These are phyloP conservation scores for Hysterium pulicare DNA, from an alignment of 2,329 filamentous ascomycete genomes.

Conservation along the genomic window DNA sequence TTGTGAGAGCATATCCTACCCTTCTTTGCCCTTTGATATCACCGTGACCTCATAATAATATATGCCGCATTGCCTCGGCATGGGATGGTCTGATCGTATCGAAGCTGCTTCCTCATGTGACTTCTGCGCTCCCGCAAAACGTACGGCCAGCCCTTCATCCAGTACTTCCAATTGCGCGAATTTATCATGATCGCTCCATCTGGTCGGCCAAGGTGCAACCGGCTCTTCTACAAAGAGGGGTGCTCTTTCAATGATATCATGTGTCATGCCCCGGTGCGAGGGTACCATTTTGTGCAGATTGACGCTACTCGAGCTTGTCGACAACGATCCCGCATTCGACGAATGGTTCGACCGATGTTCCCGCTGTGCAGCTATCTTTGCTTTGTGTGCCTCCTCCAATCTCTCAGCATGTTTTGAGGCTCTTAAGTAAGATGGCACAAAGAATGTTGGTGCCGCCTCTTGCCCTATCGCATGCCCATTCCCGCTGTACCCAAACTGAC, in stretches of 20 bases:
- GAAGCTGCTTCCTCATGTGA: slow-evolving; percentile 72
- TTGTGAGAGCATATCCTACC: slow-evolving; percentile 46
- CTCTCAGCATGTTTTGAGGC: slow-evolving; percentile 74
- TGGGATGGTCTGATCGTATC: slow-evolving; percentile 77
- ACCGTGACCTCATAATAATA: slow-evolving; percentile 86
- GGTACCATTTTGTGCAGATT: slow-evolving; percentile 61
- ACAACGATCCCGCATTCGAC: slow-evolving; percentile 47
- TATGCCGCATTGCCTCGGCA: slow-evolving; percentile 85
- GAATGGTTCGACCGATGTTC: slow-evolving; percentile 41
- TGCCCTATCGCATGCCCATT: slow-evolving; percentile 22
- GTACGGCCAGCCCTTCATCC: slow-evolving; percentile 69
- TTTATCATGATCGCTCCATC: slow-evolving; percentile 80
- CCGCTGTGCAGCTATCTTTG: slow-evolving; percentile 52
- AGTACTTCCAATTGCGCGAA: slow-evolving; percentile 69
- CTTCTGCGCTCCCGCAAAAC: slow-evolving; percentile 55
- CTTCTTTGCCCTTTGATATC: slow-evolving; percentile 64
- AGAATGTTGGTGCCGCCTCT: slow-evolving; percentile 54
- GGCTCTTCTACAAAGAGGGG: slow-evolving; percentile 58
- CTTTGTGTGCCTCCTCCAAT: slow-evolving; percentile 67
- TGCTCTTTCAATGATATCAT: slow-evolving; percentile 78
- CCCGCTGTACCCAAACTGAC: slow-evolving; percentile 41
- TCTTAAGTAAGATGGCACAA: slow-evolving; percentile 79
- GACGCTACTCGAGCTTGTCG: slow-evolving; percentile 56
- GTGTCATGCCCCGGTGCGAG: slow-evolving; percentile 73
- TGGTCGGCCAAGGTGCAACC: slow-evolving; percentile 70